Conservation (phyloP, 768 basidiomycete genomes). For the Rhizopogon salebrosus region DNA sequence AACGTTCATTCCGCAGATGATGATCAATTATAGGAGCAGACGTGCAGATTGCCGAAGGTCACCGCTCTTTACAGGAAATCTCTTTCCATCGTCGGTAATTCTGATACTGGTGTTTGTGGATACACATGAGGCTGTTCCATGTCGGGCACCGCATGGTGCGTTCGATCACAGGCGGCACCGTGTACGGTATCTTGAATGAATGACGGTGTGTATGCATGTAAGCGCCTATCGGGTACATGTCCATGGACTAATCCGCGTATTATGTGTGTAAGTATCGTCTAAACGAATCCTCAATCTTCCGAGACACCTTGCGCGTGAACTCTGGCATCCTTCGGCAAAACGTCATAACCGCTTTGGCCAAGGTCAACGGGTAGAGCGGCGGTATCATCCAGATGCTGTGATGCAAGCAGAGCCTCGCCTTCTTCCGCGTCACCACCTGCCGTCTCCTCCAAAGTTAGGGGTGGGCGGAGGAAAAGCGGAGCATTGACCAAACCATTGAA, state of each 20-base stretch:
- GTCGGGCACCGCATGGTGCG: background rate
- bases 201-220: background rate
- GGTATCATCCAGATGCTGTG: constrained; percentile 62
- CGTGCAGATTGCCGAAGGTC: background rate
- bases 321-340: constrained; percentile 50
- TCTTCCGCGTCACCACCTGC: constrained; percentile 49
- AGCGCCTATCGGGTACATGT: background rate
- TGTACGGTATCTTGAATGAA: constrained; percentile 7
- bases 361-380: constrained; percentile 78
- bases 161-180: constrained; percentile 10
- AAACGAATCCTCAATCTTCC: constrained; percentile 7
- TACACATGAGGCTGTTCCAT: background rate
- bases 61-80: background rate
- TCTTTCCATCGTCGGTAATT: background rate
- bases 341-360: constrained; percentile 81
- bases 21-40: background rate
- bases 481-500: constrained; percentile 79
- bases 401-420: constrained; percentile 42
- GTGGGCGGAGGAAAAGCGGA: constrained; percentile 56
- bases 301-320: constrained; percentile 14
- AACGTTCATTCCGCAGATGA: background rate
- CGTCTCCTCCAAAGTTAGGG: constrained; percentile 26
- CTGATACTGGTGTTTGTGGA: too few species aligned
- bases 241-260: background rate
- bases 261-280: background rate